phyloP scores from a whole-genome alignment of 2,329 filamentous ascomycete genomes.

The Scopulariopsis brevicaulis region DNA sequence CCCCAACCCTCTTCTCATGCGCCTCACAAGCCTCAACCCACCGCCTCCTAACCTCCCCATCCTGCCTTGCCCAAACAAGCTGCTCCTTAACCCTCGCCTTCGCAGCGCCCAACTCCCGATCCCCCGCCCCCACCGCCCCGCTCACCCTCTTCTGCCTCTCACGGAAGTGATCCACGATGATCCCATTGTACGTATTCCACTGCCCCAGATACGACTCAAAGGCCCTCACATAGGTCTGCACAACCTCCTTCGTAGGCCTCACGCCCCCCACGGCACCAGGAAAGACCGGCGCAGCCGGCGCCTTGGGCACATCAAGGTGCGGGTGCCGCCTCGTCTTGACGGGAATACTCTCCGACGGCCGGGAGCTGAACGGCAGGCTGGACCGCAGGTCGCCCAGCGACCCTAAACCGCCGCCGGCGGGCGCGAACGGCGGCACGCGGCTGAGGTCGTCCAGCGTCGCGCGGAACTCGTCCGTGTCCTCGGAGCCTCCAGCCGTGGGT shows the following conservation, averaged over 20 bases:
- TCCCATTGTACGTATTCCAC: conserved; percentile 36
- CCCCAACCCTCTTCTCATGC: conserved; percentile 46
- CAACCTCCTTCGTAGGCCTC: conserved; percentile 29
- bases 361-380: conserved; percentile 44
- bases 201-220: conserved; percentile 42
- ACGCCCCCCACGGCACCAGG: conserved; percentile 29
- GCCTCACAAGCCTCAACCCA: conserved; percentile 49
- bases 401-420: conserved; percentile 33
- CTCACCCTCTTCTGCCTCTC: conserved; percentile 41
- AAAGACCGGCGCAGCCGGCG: conserved; percentile 37
- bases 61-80: conserved; percentile 48
- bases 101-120: background rate
- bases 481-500: conserved; percentile 33
- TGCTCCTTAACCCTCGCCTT: conserved; percentile 33
- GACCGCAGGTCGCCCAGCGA: conserved; percentile 45
- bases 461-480: conserved; percentile 44
- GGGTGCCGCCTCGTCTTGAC: conserved; percentile 20
- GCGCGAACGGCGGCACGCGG: conserved; percentile 42
- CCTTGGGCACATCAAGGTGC: conserved; percentile 30
- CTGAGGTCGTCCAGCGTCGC: conserved; percentile 41
- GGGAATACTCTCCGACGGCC: conserved; percentile 29
- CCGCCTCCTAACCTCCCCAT: conserved; percentile 47
- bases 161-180: conserved; percentile 43
- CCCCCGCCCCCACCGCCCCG: conserved; percentile 9
- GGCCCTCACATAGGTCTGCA: conserved; percentile 38